phyloP scores from a whole-genome alignment of 2,329 filamentous ascomycete species.

The Fusarium newnesense region DNA sequence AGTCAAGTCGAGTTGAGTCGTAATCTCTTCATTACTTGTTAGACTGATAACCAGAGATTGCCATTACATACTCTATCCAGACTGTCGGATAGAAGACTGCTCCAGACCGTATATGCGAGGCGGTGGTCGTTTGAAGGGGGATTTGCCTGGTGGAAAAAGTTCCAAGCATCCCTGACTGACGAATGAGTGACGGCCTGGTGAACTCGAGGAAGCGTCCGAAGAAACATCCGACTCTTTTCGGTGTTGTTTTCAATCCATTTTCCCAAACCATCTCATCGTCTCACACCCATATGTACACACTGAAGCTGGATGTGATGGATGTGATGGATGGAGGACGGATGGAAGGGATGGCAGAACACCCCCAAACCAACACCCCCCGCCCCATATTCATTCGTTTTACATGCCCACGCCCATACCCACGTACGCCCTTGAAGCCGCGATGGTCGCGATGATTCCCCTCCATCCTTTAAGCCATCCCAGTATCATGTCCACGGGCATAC shows the following conservation, averaged over 20 bases:
- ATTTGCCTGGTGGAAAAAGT: conserved; percentile 13
- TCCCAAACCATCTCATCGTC: conserved; percentile 11
- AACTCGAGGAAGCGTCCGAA: conserved; percentile 15
- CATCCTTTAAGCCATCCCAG: conserved; percentile 16
- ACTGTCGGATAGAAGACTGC: conserved; percentile 35
- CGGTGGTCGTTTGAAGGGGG: conserved; percentile 15
- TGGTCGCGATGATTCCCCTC: conserved; percentile 20
- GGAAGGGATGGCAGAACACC: neutral
- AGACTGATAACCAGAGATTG: conserved; percentile 19
- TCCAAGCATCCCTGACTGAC: conserved; percentile 24
- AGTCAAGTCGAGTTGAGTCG: neutral
- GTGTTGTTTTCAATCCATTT: conserved; percentile 29
- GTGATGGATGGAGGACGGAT: neutral
- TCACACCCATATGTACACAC: conserved; percentile 23
- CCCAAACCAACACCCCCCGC: neutral
- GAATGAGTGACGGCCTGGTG: neutral
- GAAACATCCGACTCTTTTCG: conserved; percentile 23
- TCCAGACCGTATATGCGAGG: conserved; percentile 30
- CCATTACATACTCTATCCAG: conserved; percentile 36
- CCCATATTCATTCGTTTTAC: conserved; percentile 2
- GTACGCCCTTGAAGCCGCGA: conserved; percentile 27
- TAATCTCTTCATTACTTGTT: conserved; percentile 11
- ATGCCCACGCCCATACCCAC: conserved; percentile 8
- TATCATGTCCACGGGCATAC: conserved; percentile 38
- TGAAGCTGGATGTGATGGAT: conserved; percentile 7